These are phyloP conservation scores for Lizonia empirigonia DNA, from an alignment of 2,329 filamentous ascomycete genomes.

Conservation along the genomic window DNA sequence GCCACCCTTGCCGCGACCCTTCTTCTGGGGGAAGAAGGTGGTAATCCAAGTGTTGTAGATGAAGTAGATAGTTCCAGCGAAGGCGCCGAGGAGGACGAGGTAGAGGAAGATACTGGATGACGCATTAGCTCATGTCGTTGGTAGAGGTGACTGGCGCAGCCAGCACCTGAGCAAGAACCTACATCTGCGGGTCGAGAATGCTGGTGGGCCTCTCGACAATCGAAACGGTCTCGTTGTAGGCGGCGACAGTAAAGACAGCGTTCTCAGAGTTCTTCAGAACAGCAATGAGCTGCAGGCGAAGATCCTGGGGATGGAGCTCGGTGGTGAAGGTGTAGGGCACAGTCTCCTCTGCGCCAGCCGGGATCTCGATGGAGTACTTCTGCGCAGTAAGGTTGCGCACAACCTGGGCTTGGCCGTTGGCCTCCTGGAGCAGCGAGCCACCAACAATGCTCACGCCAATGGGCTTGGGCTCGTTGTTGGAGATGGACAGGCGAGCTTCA, in stretches of 20 bases:
- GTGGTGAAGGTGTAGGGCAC: conserved; percentile 84
- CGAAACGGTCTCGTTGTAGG: conserved; percentile 80
- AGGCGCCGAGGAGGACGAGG: conserved; percentile 80
- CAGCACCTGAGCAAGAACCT: conserved; percentile 47
- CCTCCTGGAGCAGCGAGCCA: conserved; percentile 71
- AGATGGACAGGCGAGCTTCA: conserved; percentile 78
- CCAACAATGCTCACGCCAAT: conserved; percentile 78
- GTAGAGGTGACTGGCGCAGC: neutral
- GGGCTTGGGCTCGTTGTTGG: conserved; percentile 79
- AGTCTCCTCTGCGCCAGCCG: conserved; percentile 75
- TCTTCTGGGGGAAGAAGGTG: conserved; percentile 88
- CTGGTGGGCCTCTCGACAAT: conserved; percentile 90
- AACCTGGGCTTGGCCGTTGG: conserved; percentile 61
- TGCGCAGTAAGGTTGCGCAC: conserved; percentile 84
- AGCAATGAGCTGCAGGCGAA: conserved; percentile 76
- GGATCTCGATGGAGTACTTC: conserved; percentile 74
- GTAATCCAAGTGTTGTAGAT: conserved; percentile 99
- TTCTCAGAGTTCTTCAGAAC: conserved; percentile 72
- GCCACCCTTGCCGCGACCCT: conserved; percentile 62
- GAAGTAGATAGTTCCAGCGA: conserved; percentile 85
- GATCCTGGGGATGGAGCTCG: conserved; percentile 91
- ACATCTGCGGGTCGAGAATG: conserved; percentile 97
- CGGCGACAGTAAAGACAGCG: conserved; percentile 74
- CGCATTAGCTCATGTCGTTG: conserved; percentile 19
- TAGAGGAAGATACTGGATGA: conserved; percentile 88